Evolutionary conservation across 768 basidiomycete species (phyloP), one percentile per base, ranked within the genome.

Genomic region (Lactarius tabidus): DNA sequence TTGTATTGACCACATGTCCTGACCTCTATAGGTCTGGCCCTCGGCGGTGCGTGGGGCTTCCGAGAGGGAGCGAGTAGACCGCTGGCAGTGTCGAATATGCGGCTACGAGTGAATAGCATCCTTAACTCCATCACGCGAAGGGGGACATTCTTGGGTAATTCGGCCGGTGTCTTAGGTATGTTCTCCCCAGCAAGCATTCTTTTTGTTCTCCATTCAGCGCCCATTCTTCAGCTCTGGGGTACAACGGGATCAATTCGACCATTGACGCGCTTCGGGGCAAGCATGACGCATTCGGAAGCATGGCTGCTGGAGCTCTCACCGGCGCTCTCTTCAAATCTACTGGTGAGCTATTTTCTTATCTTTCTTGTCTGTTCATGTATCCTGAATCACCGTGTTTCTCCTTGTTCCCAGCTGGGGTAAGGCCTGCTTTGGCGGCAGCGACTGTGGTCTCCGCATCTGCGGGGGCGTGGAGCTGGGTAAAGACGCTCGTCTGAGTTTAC

Each of bases 131-230:
- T 96, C 75, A 98, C 97, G 67, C 82, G 96, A 79, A 85, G 97
- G 79, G 97, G 97, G 36, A 96, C 93, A 54, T 97, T 96, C 79
- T 89, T 97, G 78, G 97, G 95, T 73, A 99, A 98, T 81, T 97
- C 94, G 73, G 92, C 95, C 75, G 97, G 97, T 75, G 92, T 98
- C 67, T 81, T 98, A 68, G 97, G 97, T 98, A 77, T 91, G 84
- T 75, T 69, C 73, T 75, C 69, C 65, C 66, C 69, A 73, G 65
- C 69, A 71, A 67, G 76, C 71, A 68, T 72, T 74, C 73, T 74
- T 73, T 76, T 74, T 75, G 75, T 75, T 77, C 70, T 80, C 77
- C 74, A 72, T 72, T 66, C 77, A 74, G 73, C 70, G 75, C 75
- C 53, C 74, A 45, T 70, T 63, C 70, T 68, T 69, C 75, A 99